Evolutionary conservation across 1,284 basidiomycete genomes (phyloP), one percentile per base, ranked within the genome.

Genomic region (Hymenochaete sp.): DNA sequence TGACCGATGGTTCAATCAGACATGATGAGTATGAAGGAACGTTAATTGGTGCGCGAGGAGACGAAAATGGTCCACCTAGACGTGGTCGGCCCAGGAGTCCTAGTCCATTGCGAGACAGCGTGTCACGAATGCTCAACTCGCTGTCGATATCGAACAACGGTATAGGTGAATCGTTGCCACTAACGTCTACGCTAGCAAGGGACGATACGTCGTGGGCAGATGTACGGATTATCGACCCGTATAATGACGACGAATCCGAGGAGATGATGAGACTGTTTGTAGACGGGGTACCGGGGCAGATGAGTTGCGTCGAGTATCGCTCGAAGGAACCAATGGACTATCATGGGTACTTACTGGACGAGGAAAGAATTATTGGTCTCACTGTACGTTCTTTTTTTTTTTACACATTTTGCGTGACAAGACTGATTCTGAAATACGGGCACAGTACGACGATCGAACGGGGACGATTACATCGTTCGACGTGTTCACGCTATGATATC

Each of bases 341-440:
- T 19, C 14, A 35, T n/a, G 21, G 32, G 8, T n/a, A 16, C 5
- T 44, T 75, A 49, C 60, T 73, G 48, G 72, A 75, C 40, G 70
- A 75, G 50, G 68, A 71, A 47, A 62, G 70, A 48, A 58, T 75
- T 18, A 52, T 76, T 26, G 71, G 71, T 6, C 50, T 71, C 18
- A 54, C 57, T 53, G 70, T 70, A 41, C 38, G 66, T 60, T 25
- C 21, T n/a, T 4, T 9, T 27, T 13, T 14, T 18, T 28, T 27
- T 29, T 38, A 32, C 7, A 10, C 13, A 31, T 38, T 6, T 40
- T 38, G 21, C 13, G 21, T 35, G 32, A 35, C 14, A 35, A 16
- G 28, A 35, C 32, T 8, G 5, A 35, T 5, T 35, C 21, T n/a
- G n/a, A n/a, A n/a, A n/a, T n/a, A n/a, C 21, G 14, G 32, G 14